Base-by-base conservation (phyloP, 108 stramenopile genomes). In the Fragilaria crotonensis region DNA sequence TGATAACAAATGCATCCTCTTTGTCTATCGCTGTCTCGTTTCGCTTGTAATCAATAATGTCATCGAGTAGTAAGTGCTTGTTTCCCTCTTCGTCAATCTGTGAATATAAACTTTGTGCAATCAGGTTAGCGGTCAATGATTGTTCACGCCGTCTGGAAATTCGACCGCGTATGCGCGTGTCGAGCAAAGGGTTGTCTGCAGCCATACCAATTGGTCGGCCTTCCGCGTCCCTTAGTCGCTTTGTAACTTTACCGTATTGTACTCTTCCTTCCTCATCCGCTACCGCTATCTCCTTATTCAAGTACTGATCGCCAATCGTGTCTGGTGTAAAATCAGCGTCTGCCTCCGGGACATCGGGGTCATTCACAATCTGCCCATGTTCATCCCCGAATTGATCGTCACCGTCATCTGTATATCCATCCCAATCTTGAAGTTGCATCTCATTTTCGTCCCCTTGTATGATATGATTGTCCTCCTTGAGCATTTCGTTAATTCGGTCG, bases 81-180 rank as follows among this genome's bases (percentile, higher is more conserved):
- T 63, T 59, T 36, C 64, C 70, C 1, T 46, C 41, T 22, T 33
- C 36, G 31, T 75, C 69, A 45, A 69, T 65, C 14, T 66, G 48
- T n/a, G n/a, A n/a, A n/a, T n/a, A n/a, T n/a, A n/a, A n/a, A n/a
- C n/a, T n/a, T n/a, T n/a, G n/a, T n/a, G 72, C 72, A 36, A 73
- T 68, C 17, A 45, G 17, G 52, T 73, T 67, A 5, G 71, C 71
- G 11, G 44, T 33, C 48, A 71, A 45, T 4, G 49, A 19, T 30
- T 62, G 41, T 4, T 48, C 25, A 3, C 18, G 14, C 79, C 79
- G 50, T 81, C 75, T 9, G 57, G 36, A 30, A 76, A 76, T 54
- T 71, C 57, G 14, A 63, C 60, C 25, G 73, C 76, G 50, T 71
- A 73, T 5, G 68, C 11, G 45, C 36, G 33, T 59, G 47, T 71